Evolutionary conservation across 2,329 filamentous ascomycete genomes (phyloP).

Genomic region (Leptosphaerulina australis): DNA sequence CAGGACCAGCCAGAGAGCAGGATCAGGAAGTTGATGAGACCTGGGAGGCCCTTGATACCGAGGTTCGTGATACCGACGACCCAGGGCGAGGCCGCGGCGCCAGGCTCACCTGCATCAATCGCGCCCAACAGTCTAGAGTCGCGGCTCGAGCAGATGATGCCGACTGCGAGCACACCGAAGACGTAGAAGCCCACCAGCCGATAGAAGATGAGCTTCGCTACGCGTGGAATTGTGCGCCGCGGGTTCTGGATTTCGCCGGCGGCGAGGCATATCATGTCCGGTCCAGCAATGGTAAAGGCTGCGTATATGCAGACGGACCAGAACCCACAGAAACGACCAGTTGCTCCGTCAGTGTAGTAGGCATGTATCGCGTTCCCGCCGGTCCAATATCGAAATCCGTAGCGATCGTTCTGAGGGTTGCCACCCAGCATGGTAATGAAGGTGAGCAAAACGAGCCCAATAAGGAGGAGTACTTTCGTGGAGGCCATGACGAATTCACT

Average conservation of each 20-base stretch:
- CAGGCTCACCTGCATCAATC: slow-evolving; percentile 60
- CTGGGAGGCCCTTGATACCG: slow-evolving; percentile 64
- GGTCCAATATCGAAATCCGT: slow-evolving; percentile 66
- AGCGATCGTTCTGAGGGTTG: slow-evolving; percentile 56
- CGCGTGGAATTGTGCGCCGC: slow-evolving; percentile 64
- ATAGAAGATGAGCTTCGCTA: slow-evolving; percentile 65
- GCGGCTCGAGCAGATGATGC: slow-evolving; percentile 64
- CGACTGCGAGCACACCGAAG: slow-evolving; percentile 63
- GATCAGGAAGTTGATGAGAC: slow-evolving; percentile 71
- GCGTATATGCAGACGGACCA: slow-evolving; percentile 56
- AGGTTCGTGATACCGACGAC: slow-evolving; percentile 57
- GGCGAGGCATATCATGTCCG: slow-evolving; percentile 49
- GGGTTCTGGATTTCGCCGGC: slow-evolving; percentile 65
- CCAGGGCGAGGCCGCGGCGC: slow-evolving; percentile 60
- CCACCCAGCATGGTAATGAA: slow-evolving; percentile 65
- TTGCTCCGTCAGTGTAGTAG: slow-evolving; percentile 54
- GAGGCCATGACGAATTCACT: slow-evolving; percentile 45
- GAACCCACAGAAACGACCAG: slow-evolving; percentile 53
- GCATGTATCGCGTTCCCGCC: slow-evolving; percentile 58
- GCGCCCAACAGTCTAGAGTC: slow-evolving; percentile 44
- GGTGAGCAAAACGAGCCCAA: slow-evolving; percentile 58
- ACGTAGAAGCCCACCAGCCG: slow-evolving; percentile 69
- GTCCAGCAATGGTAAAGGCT: slow-evolving; percentile 60
- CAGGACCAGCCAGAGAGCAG: slow-evolving; percentile 68
- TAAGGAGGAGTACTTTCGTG: slow-evolving; percentile 44